phyloP scores from a whole-genome alignment of 176 grass and related monocot species.

The Eleusine coracana region DNA sequence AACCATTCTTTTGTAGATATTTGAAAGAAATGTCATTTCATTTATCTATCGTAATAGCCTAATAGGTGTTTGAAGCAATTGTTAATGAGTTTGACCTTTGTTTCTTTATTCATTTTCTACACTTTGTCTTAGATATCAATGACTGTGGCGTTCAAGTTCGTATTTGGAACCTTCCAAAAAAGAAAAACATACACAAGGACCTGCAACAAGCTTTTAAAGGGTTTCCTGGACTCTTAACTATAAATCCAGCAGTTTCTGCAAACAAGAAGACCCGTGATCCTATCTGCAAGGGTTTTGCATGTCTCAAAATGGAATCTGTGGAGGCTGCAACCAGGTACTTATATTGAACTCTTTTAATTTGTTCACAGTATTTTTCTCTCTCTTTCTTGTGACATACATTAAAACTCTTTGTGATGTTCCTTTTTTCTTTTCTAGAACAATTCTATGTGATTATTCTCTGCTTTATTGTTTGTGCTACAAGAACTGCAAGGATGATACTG shows the following conservation, averaged over 20 bases:
- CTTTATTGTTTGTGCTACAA: conserved; percentile 9
- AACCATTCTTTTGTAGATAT: not conserved
- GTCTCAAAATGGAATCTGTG: conserved; percentile 63
- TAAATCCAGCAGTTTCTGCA: conserved; percentile 68
- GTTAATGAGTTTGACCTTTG: conserved; percentile 16
- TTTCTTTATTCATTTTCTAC: conserved; percentile 34
- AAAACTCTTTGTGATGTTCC: not conserved
- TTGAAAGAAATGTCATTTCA: not conserved
- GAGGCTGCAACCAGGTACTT: conserved; percentile 73
- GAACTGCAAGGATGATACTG: not conserved
- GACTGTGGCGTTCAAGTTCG: conserved; percentile 52
- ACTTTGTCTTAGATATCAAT: conserved; percentile 35
- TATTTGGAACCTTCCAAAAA: conserved; percentile 82
- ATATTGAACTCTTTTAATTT: not conserved
- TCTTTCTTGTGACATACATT: conserved; percentile 18
- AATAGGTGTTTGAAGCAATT: not conserved
- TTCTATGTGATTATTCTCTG: not conserved
- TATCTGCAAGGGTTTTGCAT: conserved; percentile 90
- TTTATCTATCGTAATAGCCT: not conserved
- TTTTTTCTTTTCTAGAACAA: not conserved
- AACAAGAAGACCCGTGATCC: conserved; percentile 95
- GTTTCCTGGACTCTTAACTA: conserved; percentile 68
- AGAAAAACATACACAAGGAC: conserved; percentile 97
- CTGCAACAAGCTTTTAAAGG: conserved; percentile 82
- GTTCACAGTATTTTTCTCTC: not conserved